Evolutionary conservation across 2,329 filamentous ascomycete species (phyloP).

Genomic region (Aspergillus pseudoglaucus): DNA sequence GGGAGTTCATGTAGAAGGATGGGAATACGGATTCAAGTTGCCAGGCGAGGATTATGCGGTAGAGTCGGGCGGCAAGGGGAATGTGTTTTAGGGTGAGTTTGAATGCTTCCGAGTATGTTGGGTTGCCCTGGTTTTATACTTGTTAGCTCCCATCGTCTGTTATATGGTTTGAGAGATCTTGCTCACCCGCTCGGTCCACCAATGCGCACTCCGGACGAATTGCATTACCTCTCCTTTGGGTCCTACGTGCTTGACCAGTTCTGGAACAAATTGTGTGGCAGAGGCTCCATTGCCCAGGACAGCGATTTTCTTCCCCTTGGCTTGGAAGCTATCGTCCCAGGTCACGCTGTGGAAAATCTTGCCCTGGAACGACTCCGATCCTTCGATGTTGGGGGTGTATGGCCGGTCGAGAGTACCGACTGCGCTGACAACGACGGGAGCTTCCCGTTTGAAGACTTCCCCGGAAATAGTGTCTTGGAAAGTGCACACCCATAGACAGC

Average conservation of each 20-base stretch:
- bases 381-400: slow-evolving; percentile 43
- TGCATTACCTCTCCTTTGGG: slow-evolving; percentile 4
- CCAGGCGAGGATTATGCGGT: slow-evolving; percentile 2
- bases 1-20: slow-evolving; percentile 3
- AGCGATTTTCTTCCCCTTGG: slow-evolving; percentile 50
- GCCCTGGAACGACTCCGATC: slow-evolving; percentile 44
- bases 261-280: slow-evolving; percentile 9
- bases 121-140: slow-evolving; percentile 1
- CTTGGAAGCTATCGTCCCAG: slow-evolving; percentile 55
- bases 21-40: slow-evolving; percentile 3
- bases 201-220: slow-evolving; percentile 6
- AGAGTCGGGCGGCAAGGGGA: slow-evolving; percentile 1
- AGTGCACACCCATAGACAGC: background rate
- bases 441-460: slow-evolving; percentile 46
- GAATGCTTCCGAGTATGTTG: slow-evolving; percentile 3
- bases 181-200: slow-evolving; percentile 8
- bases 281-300: slow-evolving; percentile 51
- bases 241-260: slow-evolving; percentile 5
- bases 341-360: slow-evolving; percentile 52
- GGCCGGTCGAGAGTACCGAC: slow-evolving; percentile 56
- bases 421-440: slow-evolving; percentile 52
- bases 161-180: background rate
- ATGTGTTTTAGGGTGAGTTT: slow-evolving; percentile 2
- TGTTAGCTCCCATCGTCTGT: too few species aligned
- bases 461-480: slow-evolving; percentile 51